phyloP scores from a whole-genome alignment of 768 basidiomycete species.

The Rhizopogon rudus region DNA sequence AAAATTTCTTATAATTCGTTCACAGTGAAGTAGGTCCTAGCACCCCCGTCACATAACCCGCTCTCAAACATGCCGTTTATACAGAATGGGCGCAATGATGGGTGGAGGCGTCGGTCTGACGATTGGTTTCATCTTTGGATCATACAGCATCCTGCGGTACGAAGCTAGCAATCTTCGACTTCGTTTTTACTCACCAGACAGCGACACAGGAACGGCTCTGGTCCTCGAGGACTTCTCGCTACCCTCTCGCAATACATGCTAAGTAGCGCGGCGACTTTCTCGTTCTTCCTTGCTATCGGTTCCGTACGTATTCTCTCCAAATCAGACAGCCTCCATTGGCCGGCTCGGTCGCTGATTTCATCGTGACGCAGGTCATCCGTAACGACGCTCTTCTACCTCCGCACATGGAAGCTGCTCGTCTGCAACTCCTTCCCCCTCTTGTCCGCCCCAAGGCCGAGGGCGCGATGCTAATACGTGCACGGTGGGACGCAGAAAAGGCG shows the following conservation, averaged over 20 bases:
- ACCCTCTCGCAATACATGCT: conserved; percentile 99
- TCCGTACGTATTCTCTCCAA: conserved; percentile 49
- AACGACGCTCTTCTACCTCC: conserved; percentile 63
- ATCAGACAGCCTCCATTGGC: not conserved
- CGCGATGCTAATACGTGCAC: conserved; percentile 60
- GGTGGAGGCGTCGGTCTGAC: conserved; percentile 92
- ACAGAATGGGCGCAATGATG: conserved; percentile 89
- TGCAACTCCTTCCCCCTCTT: conserved; percentile 51
- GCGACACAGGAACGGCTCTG: conserved; percentile 70
- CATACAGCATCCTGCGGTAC: conserved; percentile 86
- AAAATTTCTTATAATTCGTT: conserved; percentile 3
- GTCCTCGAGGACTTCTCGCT: conserved; percentile 83
- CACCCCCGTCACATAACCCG: conserved; percentile 3
- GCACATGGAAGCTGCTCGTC: conserved; percentile 58
- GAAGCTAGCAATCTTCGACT: conserved; percentile 18
- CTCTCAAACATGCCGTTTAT: conserved; percentile 9
- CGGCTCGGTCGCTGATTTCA: conserved; percentile 1
- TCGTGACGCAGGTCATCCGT: conserved; percentile 69
- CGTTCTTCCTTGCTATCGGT: conserved; percentile 94
- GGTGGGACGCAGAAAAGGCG: conserved; percentile 66
- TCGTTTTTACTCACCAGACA: conserved; percentile 3
- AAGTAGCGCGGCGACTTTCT: conserved; percentile 94
- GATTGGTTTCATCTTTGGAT: conserved; percentile 96
- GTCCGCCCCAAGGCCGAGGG: conserved; percentile 67
- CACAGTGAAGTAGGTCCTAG: conserved; percentile 54